Evolutionary conservation across 1,284 basidiomycete species (phyloP).

Genomic region (Ustilago vetiveriae): DNA sequence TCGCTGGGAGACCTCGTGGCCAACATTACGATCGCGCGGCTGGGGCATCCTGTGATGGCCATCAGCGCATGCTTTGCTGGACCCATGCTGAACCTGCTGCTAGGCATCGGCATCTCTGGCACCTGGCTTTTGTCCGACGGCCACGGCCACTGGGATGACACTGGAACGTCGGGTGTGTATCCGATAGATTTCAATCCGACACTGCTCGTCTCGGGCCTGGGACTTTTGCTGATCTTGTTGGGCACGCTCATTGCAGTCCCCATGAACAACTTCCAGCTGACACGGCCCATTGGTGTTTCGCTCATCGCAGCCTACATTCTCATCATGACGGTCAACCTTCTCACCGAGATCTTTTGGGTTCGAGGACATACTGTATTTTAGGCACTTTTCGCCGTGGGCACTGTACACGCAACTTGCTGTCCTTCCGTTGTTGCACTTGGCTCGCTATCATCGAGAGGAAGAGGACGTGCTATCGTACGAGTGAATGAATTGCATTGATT

Average conservation of each 20-base stretch:
- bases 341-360: constrained; percentile 55
- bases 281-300: constrained; percentile 80
- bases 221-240: constrained; percentile 78
- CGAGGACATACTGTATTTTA: constrained; percentile 21
- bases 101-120: constrained; percentile 84
- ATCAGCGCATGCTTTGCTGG: constrained; percentile 93
- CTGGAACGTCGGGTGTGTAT: constrained; percentile 68
- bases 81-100: constrained; percentile 94
- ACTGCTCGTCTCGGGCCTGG: constrained; percentile 81
- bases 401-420: not conserved
- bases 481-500: constrained; percentile 13
- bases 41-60: constrained; percentile 66
- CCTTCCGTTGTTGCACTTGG: no score
- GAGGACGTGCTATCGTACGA: constrained; percentile 20
- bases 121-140: constrained; percentile 46
- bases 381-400: not conserved
- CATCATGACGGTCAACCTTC: constrained; percentile 57
- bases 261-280: constrained; percentile 81
- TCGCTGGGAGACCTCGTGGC: constrained; percentile 95
- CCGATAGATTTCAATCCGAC: constrained; percentile 81
- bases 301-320: constrained; percentile 77
- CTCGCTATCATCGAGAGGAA: no score
- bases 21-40: constrained; percentile 78
- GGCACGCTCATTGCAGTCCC: constrained; percentile 86
- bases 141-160: constrained; percentile 25